Base-by-base conservation (phyloP, 257 asterid genomes). In the Linaria vulgaris region DNA sequence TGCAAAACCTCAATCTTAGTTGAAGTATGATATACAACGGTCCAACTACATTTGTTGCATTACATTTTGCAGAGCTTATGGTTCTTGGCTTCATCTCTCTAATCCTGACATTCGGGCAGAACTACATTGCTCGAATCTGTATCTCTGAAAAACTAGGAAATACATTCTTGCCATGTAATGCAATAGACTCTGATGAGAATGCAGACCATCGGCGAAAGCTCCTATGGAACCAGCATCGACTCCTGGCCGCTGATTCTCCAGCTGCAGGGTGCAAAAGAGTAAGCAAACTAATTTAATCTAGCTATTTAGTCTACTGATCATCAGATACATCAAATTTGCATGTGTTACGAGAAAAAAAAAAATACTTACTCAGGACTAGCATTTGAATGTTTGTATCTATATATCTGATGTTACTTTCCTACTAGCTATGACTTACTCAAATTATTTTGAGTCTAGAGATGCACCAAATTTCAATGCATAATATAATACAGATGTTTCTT, bases 91-190 rank as follows among this genome's bases (percentile, higher is more conserved):
- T 81, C 76, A 81, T 81, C 60, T 81, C 87, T 12, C 63, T 81
- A 12, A 43, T 78, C 49, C 70, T 81, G 20, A 66, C 75, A 48
- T 81, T 81, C 48, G 78, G 74, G 5, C 87, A 81, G 55, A 74
- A 72, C 50, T 73, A 63, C 72, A 78, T 81, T 56, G 46, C 82
- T 5, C 57, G 34, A 48, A 46, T 75, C 24, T 81, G 87, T 63
- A 71, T 81, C 47, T 72, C 87, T 17, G 69, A 39, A n/a, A 58
- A 48, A 67, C n/a, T 59, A 49, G 84, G 75, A 8, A 56, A 75
- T 57, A 59, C 77, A 13, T 78, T 81, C 74, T 72, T 88, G 76
- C 97, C 99, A 0, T 92, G 99, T 48, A 54, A 61, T 0, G 73
- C 80, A 12, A 43, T 58, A 3, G 53, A 22, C 14, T 37, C 5